Evolutionary conservation across 2,329 filamentous ascomycete genomes (phyloP).

Genomic region (Massarina eburnea): DNA sequence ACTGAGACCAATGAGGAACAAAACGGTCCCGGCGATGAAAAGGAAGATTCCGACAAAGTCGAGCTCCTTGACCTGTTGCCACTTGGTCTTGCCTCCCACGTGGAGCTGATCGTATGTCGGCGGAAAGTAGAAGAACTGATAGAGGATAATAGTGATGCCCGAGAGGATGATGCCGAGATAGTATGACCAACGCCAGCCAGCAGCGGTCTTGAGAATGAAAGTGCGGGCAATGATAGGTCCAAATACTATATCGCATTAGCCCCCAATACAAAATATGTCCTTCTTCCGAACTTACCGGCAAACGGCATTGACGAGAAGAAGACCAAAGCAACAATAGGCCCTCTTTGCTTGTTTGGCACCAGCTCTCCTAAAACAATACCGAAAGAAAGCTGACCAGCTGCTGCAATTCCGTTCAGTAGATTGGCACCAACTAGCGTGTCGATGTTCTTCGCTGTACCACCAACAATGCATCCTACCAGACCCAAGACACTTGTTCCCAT

Average conservation of each 20-base stretch:
- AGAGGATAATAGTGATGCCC: slow-evolving; percentile 45
- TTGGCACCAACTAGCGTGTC: slow-evolving; percentile 34
- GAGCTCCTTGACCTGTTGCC: slow-evolving; percentile 33
- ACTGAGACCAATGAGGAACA: slow-evolving; percentile 49
- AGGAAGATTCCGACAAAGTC: slow-evolving; percentile 51
- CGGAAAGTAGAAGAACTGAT: slow-evolving; percentile 52
- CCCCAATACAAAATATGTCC: background rate
- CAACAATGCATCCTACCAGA: slow-evolving; percentile 30
- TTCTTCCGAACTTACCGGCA: slow-evolving; percentile 27
- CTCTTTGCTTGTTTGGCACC: slow-evolving; percentile 43
- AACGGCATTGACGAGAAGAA: slow-evolving; percentile 27
- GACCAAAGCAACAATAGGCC: slow-evolving; percentile 22
- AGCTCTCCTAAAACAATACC: slow-evolving; percentile 29
- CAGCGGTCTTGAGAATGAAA: slow-evolving; percentile 42
- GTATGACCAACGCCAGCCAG: slow-evolving; percentile 49
- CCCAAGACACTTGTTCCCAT: slow-evolving; percentile 21
- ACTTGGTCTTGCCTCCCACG: slow-evolving; percentile 25
- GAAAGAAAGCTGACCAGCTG: slow-evolving; percentile 31
- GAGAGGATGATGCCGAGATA: slow-evolving; percentile 52
- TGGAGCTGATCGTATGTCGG: slow-evolving; percentile 47
- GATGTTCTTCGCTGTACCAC: slow-evolving; percentile 30
- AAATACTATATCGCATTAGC: slow-evolving; percentile 30
- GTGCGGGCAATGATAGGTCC: slow-evolving; percentile 53
- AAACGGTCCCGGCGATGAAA: slow-evolving; percentile 45
- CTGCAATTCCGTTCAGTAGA: slow-evolving; percentile 28